phyloP scores from a whole-genome alignment of 2,329 filamentous ascomycete genomes.

The Trichoderma sp. region DNA sequence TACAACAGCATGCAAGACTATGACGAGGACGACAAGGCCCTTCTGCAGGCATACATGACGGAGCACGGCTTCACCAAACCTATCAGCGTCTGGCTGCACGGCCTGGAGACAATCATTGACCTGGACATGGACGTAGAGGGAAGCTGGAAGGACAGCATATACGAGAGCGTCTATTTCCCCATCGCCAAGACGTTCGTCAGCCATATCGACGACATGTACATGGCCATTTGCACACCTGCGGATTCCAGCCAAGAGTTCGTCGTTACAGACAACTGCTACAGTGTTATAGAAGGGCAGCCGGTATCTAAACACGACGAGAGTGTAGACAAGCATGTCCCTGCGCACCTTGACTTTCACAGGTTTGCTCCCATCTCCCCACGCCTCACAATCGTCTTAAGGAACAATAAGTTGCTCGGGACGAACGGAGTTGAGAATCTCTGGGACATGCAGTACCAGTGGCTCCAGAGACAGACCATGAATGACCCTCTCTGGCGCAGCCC shows the following conservation, averaged over 20 bases:
- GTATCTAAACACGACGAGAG: neutral
- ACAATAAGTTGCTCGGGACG: neutral
- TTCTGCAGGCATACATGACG: neutral
- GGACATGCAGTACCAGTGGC: no score
- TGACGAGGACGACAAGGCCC: neutral
- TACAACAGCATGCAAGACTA: neutral
- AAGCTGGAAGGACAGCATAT: neutral
- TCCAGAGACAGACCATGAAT: no score
- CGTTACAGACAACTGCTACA: neutral
- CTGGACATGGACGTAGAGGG: neutral
- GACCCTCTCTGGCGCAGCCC: no score
- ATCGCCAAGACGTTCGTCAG: neutral
- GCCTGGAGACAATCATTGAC: neutral
- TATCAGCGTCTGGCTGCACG: neutral
- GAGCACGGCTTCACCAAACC: neutral
- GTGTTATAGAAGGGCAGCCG: neutral
- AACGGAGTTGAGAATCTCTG: no score
- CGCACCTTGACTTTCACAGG: no score
- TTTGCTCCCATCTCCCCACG: neutral
- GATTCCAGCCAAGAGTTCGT: neutral
- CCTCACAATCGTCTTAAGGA: slow-evolving; percentile 1
- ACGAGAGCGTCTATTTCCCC: neutral
- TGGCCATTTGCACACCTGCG: neutral
- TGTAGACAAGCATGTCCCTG: no score
- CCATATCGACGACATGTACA: neutral